Percentiles rank a stretch among this genome's conserved stretches.
These are phyloP conservation scores for Chloranthus sessilifolius DNA, from an alignment of 164 flowering plant genomes.

Conservation along the genomic window DNA sequence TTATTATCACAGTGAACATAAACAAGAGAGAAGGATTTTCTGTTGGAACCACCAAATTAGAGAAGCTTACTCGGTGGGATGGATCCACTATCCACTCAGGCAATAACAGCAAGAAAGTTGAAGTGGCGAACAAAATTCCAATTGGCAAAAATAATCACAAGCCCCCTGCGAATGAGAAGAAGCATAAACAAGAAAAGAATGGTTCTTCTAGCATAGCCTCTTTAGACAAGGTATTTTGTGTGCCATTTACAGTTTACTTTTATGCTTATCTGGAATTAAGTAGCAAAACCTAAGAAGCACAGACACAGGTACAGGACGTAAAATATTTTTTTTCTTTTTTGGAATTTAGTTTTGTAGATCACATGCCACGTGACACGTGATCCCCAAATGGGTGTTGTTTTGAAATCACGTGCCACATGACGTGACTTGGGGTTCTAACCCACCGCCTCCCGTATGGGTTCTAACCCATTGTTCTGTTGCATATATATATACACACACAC, in stretches of 20 bases:
- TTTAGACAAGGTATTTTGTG: constrained; percentile 40
- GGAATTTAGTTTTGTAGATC: too few relatives aligned
- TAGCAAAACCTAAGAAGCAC: too few relatives aligned
- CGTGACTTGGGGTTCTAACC: too few relatives aligned
- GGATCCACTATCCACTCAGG: constrained; percentile 17
- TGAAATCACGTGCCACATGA: too few relatives aligned
- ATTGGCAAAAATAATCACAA: constrained; percentile 11
- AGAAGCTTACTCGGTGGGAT: constrained; percentile 31
- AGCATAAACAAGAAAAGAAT: constrained; percentile 32
- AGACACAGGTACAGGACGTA: too few relatives aligned
- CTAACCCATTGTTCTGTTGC: too few relatives aligned
- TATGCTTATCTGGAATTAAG: neutral
- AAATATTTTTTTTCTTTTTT: too few relatives aligned
- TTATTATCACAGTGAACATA: constrained; percentile 10
- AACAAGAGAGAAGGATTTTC: constrained; percentile 19
- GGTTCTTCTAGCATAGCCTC: constrained; percentile 20
- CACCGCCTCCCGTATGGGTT: too few relatives aligned
- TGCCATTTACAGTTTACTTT: neutral
- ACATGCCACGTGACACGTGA: too few relatives aligned
- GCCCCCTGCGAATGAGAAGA: constrained; percentile 23
- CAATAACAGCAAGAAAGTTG: constrained; percentile 23
- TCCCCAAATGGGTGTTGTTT: too few relatives aligned
- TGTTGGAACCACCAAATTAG: constrained; percentile 14
- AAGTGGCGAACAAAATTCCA: constrained; percentile 7
- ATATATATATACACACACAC: too few relatives aligned